These are phyloP conservation scores for Fagopyrum tataricum DNA, from an alignment of 148 eudicot species.

Conservation along the genomic window DNA sequence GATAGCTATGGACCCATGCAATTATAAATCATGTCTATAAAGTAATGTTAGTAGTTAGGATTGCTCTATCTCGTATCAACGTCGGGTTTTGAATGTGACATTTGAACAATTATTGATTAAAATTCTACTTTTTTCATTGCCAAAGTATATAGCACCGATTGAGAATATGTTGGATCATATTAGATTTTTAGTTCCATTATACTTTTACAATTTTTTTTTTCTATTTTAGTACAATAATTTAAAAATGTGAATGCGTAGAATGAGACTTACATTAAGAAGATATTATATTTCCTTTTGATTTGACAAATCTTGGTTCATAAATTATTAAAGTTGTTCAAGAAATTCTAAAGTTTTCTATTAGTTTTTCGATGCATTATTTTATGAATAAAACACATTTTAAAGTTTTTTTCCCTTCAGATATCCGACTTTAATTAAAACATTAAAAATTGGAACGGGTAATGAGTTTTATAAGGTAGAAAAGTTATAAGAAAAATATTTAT, in stretches of 20 bases:
- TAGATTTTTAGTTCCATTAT: slow-evolving; percentile 2
- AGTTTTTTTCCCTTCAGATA: no score
- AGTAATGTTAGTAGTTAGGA: slow-evolving; percentile 11
- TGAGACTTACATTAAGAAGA: not conserved
- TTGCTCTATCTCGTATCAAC: slow-evolving; percentile 11
- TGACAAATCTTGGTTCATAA: not conserved
- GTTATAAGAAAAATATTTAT: no score
- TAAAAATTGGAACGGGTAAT: no score
- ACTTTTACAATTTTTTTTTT: not conserved
- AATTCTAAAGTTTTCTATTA: no score
- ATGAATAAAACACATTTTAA: no score
- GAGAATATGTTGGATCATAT: not conserved
- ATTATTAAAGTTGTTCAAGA: not conserved
- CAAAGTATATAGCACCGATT: not conserved
- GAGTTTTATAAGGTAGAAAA: no score
- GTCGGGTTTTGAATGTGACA: slow-evolving; percentile 23
- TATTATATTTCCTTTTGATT: not conserved
- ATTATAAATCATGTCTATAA: slow-evolving; percentile 13
- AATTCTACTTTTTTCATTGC: slow-evolving; percentile 6
- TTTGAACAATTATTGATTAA: slow-evolving; percentile 12
- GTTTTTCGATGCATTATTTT: no score
- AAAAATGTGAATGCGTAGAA: not conserved
- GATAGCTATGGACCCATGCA: slow-evolving; percentile 15
- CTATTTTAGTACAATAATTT: not conserved
- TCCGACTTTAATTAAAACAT: no score